Percentiles rank a stretch among this genome's conserved stretches.
These are phyloP conservation scores for Hypoxylon cercidicola DNA, from an alignment of 495 filamentous ascomycete genomes.

Conservation along the genomic window DNA sequence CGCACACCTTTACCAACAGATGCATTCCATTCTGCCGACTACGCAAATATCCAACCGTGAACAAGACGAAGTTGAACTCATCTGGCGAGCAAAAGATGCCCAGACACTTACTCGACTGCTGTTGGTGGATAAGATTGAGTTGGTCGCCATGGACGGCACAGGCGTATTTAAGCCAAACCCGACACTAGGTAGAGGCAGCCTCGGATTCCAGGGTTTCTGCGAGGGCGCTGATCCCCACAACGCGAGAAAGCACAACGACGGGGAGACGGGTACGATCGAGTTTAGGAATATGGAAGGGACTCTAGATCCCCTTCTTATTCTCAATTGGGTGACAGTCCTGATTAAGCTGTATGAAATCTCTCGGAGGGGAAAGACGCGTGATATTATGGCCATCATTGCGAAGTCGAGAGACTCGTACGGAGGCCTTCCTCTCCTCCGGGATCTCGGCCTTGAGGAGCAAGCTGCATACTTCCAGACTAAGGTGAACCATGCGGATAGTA, in stretches of 20 bases:
- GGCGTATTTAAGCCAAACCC: not conserved
- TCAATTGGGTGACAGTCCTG: slow-evolving; percentile 24
- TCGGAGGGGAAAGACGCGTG: slow-evolving; percentile 9
- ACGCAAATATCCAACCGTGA: not conserved
- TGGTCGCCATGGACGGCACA: not conserved
- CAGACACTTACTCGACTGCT: slow-evolving; percentile 6
- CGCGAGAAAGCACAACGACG: slow-evolving; percentile 10
- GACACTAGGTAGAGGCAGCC: slow-evolving; percentile 14
- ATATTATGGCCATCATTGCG: slow-evolving; percentile 14
- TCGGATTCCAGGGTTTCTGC: slow-evolving; percentile 28
- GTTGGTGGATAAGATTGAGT: not conserved
- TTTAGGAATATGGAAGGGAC: slow-evolving; percentile 25
- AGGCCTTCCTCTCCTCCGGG: slow-evolving; percentile 12
- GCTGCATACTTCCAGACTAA: slow-evolving; percentile 9
- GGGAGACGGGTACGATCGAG: slow-evolving; percentile 29
- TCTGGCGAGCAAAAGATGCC: slow-evolving; percentile 15
- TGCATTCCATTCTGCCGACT: slow-evolving; percentile 6
- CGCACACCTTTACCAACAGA: not conserved
- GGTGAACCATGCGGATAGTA: not conserved
- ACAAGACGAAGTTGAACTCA: slow-evolving; percentile 1
- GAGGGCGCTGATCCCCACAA: not conserved
- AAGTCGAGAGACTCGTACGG: not conserved
- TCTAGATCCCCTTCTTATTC: slow-evolving; percentile 15
- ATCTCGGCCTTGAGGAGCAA: slow-evolving; percentile 20
- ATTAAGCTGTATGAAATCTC: slow-evolving; percentile 20